A percentile compares a stretch with the other conserved stretches of the same genome.
Conservation (phyloP, 192 early-diverging fungal species). For the Kappamyces sp. region DNA sequence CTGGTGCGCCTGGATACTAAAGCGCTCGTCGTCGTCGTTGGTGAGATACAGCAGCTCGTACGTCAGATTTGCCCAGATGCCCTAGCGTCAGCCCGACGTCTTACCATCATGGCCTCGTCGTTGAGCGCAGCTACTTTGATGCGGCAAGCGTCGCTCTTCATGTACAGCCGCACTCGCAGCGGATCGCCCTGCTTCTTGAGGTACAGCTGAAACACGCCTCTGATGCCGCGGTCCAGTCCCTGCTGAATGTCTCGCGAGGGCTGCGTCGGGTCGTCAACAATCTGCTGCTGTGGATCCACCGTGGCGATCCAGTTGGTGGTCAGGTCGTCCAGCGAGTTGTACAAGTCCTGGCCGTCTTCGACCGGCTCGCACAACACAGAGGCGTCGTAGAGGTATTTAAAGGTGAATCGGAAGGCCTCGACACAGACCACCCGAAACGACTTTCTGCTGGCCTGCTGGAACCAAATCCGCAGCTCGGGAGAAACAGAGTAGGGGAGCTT, state of each 20-base stretch:
- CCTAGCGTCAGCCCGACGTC: slow-evolving; percentile 2
- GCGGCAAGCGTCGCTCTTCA: slow-evolving; percentile 13
- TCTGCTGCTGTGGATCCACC: slow-evolving; percentile 5
- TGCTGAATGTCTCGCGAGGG: slow-evolving; percentile 12
- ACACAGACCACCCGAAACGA: slow-evolving; percentile 17
- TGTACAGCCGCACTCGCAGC: slow-evolving; percentile 16
- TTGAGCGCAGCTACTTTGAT: slow-evolving; percentile 17
- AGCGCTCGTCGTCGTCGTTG: slow-evolving; percentile 49
- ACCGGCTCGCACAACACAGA: slow-evolving; percentile 6
- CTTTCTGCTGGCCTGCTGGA: slow-evolving; percentile 7
- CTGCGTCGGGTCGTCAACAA: slow-evolving; percentile 21
- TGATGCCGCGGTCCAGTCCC: slow-evolving; percentile 6
- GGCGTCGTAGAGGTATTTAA: slow-evolving; percentile 22
- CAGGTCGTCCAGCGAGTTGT: not conserved
- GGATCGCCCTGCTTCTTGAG: not conserved
- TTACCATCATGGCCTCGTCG: slow-evolving; percentile 23
- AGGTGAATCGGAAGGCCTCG: slow-evolving; percentile 17
- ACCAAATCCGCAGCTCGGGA: slow-evolving; percentile 16
- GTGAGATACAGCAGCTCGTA: slow-evolving; percentile 41
- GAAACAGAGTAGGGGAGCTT: slow-evolving; percentile 17
- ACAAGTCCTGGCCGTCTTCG: slow-evolving; percentile 17
- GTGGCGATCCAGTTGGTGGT: slow-evolving; percentile 1
- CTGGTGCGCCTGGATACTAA: slow-evolving; percentile 44
- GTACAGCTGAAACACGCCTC: slow-evolving; percentile 15
- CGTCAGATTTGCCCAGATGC: slow-evolving; percentile 43